Evolutionary conservation across 805 yeast genomes (phyloP), one percentile per base, ranked within the genome.

Genomic region (Danielia oregonensis): DNA sequence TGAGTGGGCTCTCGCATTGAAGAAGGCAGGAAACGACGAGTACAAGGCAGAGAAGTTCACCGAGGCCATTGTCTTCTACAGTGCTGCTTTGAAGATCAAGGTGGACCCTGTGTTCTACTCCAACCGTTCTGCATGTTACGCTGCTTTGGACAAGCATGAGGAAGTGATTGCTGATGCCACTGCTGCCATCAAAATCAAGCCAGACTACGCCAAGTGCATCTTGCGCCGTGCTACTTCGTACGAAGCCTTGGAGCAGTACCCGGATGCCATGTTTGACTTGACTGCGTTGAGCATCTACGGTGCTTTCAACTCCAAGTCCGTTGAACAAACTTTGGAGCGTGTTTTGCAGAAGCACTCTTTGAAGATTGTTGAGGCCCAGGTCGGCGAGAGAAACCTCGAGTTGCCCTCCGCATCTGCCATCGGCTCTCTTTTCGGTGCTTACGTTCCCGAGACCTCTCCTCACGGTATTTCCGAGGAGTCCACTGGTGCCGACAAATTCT

Each of bases 111-210:
- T 89, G 23, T 93, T 76, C 66, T 91, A 82, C 67, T 87, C 97
- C 42, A 93, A 93, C 71, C 80, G 97, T 64, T 88, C 97, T 18
- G 98, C 98, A 12, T 91, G 96, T 64, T 85, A 85, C 65, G 84
- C 89, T 33, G 86, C 94, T 6, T 68, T 86, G 47, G 76, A 79
- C 44, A 77, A 88, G 43, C 79, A 78, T 57, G 87, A 86, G 50
- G 82, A 87, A 57, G 96, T 89, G 30, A 74, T 93, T 44, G 85
- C 79, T 48, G 96, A 88, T 59, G 84, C 96, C 37, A 78, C 95
- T 14, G 75, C 73, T 42, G 98, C 97, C 18, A 73, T 93, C 52
- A 74, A 79, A 51, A 66, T 91, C 52, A 84, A 87, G 59, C 96
- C 95, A 9, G 91, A 84, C 57, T 91, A 93, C 65, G 69, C 86